Evolutionary conservation across 768 basidiomycete species (phyloP).

Genomic region (Trametes maxima): DNA sequence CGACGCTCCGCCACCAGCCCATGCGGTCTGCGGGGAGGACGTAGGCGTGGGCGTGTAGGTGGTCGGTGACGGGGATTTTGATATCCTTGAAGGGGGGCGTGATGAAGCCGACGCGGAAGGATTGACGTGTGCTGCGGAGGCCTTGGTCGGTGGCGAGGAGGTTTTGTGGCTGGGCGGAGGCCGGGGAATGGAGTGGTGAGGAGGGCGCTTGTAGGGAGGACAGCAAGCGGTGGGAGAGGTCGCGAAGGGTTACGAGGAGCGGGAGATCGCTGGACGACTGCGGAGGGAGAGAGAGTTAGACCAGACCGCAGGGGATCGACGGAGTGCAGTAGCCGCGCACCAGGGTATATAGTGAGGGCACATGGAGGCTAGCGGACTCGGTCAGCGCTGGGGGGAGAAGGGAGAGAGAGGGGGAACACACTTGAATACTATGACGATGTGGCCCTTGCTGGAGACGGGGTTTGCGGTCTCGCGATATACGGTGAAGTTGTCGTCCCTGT

Average conservation of each 20-base stretch:
- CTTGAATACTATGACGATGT: constrained; percentile 79
- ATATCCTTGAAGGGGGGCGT: constrained; percentile 76
- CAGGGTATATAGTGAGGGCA: constrained; percentile 75
- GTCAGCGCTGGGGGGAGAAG: constrained; percentile 10
- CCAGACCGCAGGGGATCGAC: neutral
- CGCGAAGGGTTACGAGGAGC: constrained; percentile 63
- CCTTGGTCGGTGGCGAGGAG: constrained; percentile 16
- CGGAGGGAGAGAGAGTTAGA: neutral
- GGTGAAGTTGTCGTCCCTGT: constrained; percentile 79
- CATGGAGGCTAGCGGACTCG: constrained; percentile 62
- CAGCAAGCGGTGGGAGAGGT: constrained; percentile 59
- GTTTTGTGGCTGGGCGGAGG: constrained; percentile 24
- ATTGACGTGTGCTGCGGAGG: constrained; percentile 18
- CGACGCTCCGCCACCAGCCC: constrained; percentile 74
- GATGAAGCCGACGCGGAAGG: constrained; percentile 75
- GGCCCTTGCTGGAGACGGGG: constrained; percentile 73
- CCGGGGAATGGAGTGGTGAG: constrained; percentile 29
- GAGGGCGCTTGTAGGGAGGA: constrained; percentile 42
- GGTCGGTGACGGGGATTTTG: constrained; percentile 80
- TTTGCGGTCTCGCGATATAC: constrained; percentile 69
- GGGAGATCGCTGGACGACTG: constrained; percentile 79
- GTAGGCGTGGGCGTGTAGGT: constrained; percentile 78
- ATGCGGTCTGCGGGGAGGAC: constrained; percentile 62
- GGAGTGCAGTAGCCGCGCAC: neutral
- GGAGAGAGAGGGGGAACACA: constrained; percentile 40